A percentile compares a stretch with the other conserved stretches of the same genome.
Evolutionary conservation across 352 stramenopile genomes (phyloP).

Genomic region (Aphanomyces cochlioides): DNA sequence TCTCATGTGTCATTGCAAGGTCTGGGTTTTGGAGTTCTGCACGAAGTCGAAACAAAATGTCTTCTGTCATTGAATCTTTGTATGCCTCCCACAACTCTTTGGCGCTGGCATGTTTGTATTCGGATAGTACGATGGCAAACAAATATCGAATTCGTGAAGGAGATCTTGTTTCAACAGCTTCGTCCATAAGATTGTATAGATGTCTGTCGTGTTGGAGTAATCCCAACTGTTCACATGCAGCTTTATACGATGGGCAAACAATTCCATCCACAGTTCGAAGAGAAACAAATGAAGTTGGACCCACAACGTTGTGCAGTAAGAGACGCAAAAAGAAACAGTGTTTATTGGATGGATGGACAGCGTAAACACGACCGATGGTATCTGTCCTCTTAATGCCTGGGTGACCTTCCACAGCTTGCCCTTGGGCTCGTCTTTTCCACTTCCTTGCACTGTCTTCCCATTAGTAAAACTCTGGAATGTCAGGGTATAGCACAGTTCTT

Average conservation of each 20-base stretch:
- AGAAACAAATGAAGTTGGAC: slow-evolving; percentile 32
- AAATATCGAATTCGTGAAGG: slow-evolving; percentile 37
- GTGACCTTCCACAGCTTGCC: slow-evolving; percentile 25
- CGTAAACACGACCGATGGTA: slow-evolving; percentile 32
- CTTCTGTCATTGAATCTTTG: slow-evolving; percentile 3
- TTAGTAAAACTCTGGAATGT: slow-evolving; percentile 29
- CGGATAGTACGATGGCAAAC: slow-evolving; percentile 34
- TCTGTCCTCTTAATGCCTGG: background rate
- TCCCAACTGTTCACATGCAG: slow-evolving; percentile 23
- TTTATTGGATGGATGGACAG: slow-evolving; percentile 29
- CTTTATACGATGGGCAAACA: slow-evolving; percentile 29
- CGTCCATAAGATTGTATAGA: slow-evolving; percentile 31
- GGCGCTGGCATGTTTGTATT: background rate
- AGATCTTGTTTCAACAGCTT: background rate
- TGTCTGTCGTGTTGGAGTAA: slow-evolving; percentile 35
- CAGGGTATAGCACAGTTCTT: slow-evolving; percentile 29
- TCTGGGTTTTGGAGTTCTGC: no score
- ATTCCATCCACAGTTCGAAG: slow-evolving; percentile 31
- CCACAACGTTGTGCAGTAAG: slow-evolving; percentile 29
- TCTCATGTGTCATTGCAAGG: slow-evolving; percentile 14
- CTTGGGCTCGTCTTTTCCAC: slow-evolving; percentile 23
- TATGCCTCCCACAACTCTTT: background rate
- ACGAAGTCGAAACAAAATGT: slow-evolving; percentile 31
- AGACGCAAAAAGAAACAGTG: slow-evolving; percentile 37
- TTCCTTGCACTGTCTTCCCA: slow-evolving; percentile 27